Conservation (phyloP, 208 protist species). For the Blechomonas ayalai region DNA sequence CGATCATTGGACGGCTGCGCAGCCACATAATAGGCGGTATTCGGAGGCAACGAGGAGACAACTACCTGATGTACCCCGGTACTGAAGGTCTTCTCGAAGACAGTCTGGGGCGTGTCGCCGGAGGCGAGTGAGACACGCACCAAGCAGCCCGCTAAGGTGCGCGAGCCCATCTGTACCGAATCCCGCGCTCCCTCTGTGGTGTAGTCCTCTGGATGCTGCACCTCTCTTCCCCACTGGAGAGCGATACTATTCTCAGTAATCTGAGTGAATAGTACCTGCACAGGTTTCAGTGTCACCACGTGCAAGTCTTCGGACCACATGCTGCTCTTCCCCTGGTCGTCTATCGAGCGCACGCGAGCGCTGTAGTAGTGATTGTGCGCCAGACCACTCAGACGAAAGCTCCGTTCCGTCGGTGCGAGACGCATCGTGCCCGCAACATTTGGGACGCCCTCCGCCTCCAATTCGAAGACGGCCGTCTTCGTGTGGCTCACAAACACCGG, state of each 20-base stretch:
- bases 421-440: too few species aligned
- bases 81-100: conserved; percentile 57
- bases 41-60: conserved; percentile 43
- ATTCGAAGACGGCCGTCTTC: conserved; percentile 38
- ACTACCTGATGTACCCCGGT: conserved; percentile 27
- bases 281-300: conserved; percentile 50
- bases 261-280: conserved; percentile 45
- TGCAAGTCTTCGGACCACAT: conserved; percentile 58
- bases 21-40: conserved; percentile 61
- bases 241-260: conserved; percentile 70
- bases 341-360: conserved; percentile 52
- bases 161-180: conserved; percentile 11
- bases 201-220: conserved; percentile 42
- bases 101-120: conserved; percentile 8
- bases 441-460: conserved; percentile 40
- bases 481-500: conserved; percentile 34
- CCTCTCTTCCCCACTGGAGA: conserved; percentile 59
- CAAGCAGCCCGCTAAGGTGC: conserved; percentile 14
- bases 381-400: conserved; percentile 44
- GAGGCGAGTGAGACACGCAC: conserved; percentile 16
- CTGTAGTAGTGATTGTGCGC: conserved; percentile 50
- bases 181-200: background rate
- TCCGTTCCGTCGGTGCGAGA: conserved; percentile 5
- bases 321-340: conserved; percentile 33
- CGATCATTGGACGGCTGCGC: conserved; percentile 45